These are phyloP conservation scores for Pleurotus cornucopiae DNA, from an alignment of 768 basidiomycete species.

Conservation along the genomic window DNA sequence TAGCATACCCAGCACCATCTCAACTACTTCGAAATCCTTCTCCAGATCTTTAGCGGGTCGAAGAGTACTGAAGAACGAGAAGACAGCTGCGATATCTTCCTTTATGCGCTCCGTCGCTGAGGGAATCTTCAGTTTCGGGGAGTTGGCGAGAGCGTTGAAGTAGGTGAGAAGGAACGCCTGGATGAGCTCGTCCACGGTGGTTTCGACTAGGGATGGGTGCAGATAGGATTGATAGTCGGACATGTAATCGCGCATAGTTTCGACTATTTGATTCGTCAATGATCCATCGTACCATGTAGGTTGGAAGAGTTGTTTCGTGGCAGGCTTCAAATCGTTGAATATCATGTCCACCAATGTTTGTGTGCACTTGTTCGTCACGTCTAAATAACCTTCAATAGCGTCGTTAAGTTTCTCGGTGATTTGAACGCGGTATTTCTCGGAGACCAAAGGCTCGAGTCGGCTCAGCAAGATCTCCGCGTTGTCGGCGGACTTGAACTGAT, in stretches of 20 bases:
- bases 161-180: slow-evolving; percentile 89
- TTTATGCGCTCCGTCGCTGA: slow-evolving; percentile 79
- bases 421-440: slow-evolving; percentile 80
- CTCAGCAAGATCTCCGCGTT: slow-evolving; percentile 83
- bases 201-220: slow-evolving; percentile 85
- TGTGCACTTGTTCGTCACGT: slow-evolving; percentile 96
- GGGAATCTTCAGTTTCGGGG: slow-evolving; percentile 84
- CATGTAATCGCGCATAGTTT: slow-evolving; percentile 97
- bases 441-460: slow-evolving; percentile 87
- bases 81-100: slow-evolving; percentile 73
- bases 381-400: slow-evolving; percentile 96
- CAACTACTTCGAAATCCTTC: slow-evolving; percentile 78
- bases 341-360: slow-evolving; percentile 92
- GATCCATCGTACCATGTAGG: slow-evolving; percentile 82
- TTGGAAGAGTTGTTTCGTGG: slow-evolving; percentile 81
- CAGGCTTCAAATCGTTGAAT: slow-evolving; percentile 90
- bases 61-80: slow-evolving; percentile 75
- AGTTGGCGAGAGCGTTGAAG: slow-evolving; percentile 80
- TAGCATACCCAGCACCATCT: slow-evolving; percentile 75
- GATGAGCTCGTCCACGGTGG: slow-evolving; percentile 88
- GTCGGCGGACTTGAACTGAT: slow-evolving; percentile 95
- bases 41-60: slow-evolving; percentile 81
- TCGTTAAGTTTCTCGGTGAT: slow-evolving; percentile 90
- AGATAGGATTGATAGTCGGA: slow-evolving; percentile 90
- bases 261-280: slow-evolving; percentile 81